Evolutionary conservation across 208 protist genomes (phyloP).

Genomic region (Kentomonas sorsogonicus): DNA sequence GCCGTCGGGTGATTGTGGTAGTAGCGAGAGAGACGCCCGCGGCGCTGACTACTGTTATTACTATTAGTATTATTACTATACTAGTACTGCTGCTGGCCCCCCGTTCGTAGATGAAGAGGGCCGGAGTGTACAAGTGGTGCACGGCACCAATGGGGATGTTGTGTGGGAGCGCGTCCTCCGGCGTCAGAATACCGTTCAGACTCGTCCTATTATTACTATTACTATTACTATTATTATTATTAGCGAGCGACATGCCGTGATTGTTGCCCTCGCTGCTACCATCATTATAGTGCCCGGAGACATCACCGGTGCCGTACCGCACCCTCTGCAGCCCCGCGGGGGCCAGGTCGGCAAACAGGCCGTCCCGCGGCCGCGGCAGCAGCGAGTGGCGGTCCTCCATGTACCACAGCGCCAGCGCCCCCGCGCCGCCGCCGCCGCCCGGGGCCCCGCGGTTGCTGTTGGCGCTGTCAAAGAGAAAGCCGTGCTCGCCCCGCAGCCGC

Average conservation of each 20-base stretch:
- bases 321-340: conserved; percentile 81
- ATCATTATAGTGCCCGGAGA: too few species aligned
- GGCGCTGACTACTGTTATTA: too few species aligned
- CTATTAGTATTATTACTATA: too few species aligned
- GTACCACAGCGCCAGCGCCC: conserved; percentile 62
- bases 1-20: too few species aligned
- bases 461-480: too few species aligned
- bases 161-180: conserved; percentile 30
- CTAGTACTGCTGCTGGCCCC: too few species aligned
- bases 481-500: conserved; percentile 48
- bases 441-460: conserved; percentile 52
- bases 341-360: conserved; percentile 41
- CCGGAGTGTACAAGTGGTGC: conserved; percentile 63
- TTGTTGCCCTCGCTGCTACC: too few species aligned
- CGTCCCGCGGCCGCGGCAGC: conserved; percentile 46
- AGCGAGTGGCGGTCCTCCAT: conserved; percentile 70
- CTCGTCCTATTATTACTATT: not conserved
- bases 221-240: not conserved
- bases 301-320: conserved; percentile 48
- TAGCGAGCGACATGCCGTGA: not conserved
- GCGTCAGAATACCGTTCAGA: not conserved
- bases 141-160: conserved; percentile 61
- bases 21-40: too few species aligned
- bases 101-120: too few species aligned
- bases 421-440: conserved; percentile 44